Conservation (phyloP, 345 rosid genomes). For the Euphorbia lathyris region DNA sequence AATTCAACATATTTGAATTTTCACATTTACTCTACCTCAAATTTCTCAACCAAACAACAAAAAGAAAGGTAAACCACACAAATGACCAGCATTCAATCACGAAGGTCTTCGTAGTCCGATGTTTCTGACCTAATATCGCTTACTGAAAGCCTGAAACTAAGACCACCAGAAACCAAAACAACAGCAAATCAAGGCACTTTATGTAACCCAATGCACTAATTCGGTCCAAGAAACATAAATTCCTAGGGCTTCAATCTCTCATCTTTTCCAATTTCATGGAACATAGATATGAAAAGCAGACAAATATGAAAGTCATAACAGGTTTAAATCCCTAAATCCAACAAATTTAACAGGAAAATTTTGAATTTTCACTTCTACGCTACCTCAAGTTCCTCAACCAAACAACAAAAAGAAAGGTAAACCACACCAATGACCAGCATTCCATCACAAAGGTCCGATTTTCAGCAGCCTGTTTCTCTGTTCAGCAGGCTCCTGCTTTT, state of each 20-base stretch:
- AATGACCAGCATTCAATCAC: conserved; percentile 62
- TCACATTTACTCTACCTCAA: neutral
- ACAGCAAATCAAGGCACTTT: too few relatives aligned
- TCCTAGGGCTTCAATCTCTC: neutral
- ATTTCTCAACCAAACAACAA: conserved; percentile 3
- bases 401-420: neutral
- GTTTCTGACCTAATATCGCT: too few relatives aligned
- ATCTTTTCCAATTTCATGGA: neutral
- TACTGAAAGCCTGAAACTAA: too few relatives aligned
- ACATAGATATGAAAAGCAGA: neutral
- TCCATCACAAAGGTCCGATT: conserved; percentile 64
- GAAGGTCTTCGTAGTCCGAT: conserved; percentile 18
- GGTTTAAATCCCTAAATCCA: neutral
- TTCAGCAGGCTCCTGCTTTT: conserved; percentile 12
- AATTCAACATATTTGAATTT: neutral
- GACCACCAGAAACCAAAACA: too few relatives aligned
- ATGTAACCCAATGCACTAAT: too few relatives aligned
- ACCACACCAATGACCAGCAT: conserved; percentile 39
- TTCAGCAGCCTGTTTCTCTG: too few relatives aligned
- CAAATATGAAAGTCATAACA: neutral
- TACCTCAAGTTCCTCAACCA: neutral
- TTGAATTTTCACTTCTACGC: neutral
- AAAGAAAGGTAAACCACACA: neutral
- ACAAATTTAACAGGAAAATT: neutral
- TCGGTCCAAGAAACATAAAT: neutral